Percentiles rank a stretch among this genome's conserved stretches.
phyloP scores from a whole-genome alignment of 2,329 filamentous ascomycete species.

The Neoarthrinium moseri region DNA sequence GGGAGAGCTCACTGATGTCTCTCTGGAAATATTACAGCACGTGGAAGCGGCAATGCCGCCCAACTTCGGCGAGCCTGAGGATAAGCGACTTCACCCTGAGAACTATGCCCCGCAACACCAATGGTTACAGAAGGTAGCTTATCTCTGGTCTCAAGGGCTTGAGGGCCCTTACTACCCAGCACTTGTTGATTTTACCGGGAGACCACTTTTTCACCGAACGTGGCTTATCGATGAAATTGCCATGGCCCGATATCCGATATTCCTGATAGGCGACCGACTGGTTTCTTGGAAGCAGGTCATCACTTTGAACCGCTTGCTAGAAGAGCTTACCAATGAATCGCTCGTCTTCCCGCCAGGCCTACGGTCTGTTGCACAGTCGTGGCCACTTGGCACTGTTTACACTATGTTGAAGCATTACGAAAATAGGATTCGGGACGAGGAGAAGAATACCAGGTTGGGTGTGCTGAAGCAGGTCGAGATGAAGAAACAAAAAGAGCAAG shows the following conservation, averaged over 20 bases:
- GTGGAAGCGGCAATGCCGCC: conserved; percentile 3
- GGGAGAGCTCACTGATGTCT: conserved; percentile 2
- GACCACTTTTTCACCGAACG: conserved; percentile 32
- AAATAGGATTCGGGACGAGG: conserved; percentile 9
- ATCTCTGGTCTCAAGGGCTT: conserved; percentile 17
- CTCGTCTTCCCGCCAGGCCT: conserved; percentile 25
- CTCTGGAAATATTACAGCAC: neutral
- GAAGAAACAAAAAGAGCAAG: conserved; percentile 1
- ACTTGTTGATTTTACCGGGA: conserved; percentile 26
- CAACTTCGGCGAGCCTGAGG: conserved; percentile 2
- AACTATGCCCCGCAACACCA: conserved; percentile 3
- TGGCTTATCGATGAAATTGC: conserved; percentile 37
- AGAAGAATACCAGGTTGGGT: neutral
- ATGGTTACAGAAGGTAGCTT: conserved; percentile 14
- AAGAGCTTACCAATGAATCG: conserved; percentile 33
- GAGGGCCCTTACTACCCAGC: conserved; percentile 16
- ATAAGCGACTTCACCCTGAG: conserved; percentile 2
- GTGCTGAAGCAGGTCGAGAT: neutral
- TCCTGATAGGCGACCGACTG: conserved; percentile 32
- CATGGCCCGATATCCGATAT: conserved; percentile 27
- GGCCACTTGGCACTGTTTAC: conserved; percentile 18
- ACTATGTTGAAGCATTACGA: conserved; percentile 13
- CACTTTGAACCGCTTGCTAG: conserved; percentile 30
- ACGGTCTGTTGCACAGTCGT: conserved; percentile 16
- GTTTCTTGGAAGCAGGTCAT: conserved; percentile 35